Percentiles rank a stretch among this genome's conserved stretches.
These are phyloP conservation scores for Microsporum audouinii DNA, from an alignment of 2,329 filamentous ascomycete genomes.

Conservation along the genomic window DNA sequence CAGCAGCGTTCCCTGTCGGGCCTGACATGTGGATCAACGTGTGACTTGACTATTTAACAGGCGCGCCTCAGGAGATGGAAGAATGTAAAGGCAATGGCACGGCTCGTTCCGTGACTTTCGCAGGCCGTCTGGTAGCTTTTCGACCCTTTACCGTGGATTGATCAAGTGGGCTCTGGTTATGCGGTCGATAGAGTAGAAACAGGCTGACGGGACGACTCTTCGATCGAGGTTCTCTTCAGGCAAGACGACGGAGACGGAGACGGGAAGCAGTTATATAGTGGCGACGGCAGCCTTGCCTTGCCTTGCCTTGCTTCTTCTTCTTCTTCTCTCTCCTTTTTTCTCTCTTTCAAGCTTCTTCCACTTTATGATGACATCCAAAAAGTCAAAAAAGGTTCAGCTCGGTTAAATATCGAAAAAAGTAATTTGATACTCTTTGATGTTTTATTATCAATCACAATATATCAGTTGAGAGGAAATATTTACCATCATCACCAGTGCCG, in stretches of 20 bases:
- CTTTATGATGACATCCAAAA: background rate
- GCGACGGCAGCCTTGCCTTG: background rate
- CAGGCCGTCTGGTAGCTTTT: background rate
- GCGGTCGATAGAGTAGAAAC: background rate
- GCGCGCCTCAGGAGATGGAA: background rate
- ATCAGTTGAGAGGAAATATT: no score
- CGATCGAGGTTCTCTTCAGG: background rate
- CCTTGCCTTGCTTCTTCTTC: background rate
- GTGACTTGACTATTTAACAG: background rate
- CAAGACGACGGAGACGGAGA: background rate
- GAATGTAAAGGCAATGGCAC: background rate
- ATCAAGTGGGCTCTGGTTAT: background rate
- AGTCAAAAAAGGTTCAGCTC: background rate
- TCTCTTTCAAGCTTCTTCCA: no score
- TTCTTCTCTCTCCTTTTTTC: no score
- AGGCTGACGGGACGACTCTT: background rate
- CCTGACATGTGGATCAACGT: background rate
- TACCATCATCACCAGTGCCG: background rate
- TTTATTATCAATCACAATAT: no score
- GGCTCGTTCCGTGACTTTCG: background rate
- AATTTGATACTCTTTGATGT: background rate
- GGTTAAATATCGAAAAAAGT: background rate
- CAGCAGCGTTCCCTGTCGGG: background rate
- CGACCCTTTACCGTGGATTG: background rate
- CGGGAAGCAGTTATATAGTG: background rate